phyloP scores from a whole-genome alignment of 352 stramenopile genomes.

The Pythium dissotocum region DNA sequence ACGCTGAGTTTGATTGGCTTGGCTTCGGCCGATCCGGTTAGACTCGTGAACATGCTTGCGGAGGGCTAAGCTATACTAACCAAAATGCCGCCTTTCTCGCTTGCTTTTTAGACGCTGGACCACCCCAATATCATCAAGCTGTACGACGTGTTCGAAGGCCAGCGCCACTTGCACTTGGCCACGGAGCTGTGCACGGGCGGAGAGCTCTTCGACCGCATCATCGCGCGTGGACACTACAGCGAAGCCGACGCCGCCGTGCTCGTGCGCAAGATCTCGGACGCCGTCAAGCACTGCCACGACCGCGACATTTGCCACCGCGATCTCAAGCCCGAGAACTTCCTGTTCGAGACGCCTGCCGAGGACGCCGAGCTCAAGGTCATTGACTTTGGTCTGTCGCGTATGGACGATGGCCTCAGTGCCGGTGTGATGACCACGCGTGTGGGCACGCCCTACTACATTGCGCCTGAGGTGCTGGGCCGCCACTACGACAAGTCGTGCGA shows the following conservation, averaged over 20 bases:
- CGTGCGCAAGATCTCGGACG: slow-evolving; percentile 96
- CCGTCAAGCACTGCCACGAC: slow-evolving; percentile 97
- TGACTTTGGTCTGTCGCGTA: slow-evolving; percentile 96
- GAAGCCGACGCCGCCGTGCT: slow-evolving; percentile 95
- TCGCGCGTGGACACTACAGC: slow-evolving; percentile 94
- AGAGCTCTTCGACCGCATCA: slow-evolving; percentile 95
- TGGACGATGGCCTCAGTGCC: slow-evolving; percentile 83
- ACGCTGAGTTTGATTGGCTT: background rate
- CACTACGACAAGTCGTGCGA: slow-evolving; percentile 97
- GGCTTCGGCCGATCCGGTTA: background rate
- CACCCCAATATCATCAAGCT: slow-evolving; percentile 99
- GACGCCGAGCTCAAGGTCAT: slow-evolving; percentile 97
- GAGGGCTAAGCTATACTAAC: background rate
- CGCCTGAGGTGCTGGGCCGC: slow-evolving; percentile 92
- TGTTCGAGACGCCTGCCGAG: slow-evolving; percentile 91
- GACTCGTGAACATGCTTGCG: no score
- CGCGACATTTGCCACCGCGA: slow-evolving; percentile 97
- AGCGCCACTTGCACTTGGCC: slow-evolving; percentile 96
- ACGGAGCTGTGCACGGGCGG: slow-evolving; percentile 98
- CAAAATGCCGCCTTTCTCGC: background rate
- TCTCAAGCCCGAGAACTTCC: slow-evolving; percentile 97
- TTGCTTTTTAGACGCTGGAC: slow-evolving; percentile 60
- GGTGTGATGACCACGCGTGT: slow-evolving; percentile 95
- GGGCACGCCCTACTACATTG: slow-evolving; percentile 96
- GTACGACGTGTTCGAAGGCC: slow-evolving; percentile 96